These are phyloP conservation scores for Ogataea nonfermentans DNA, from an alignment of 805 yeast species.

Conservation along the genomic window DNA sequence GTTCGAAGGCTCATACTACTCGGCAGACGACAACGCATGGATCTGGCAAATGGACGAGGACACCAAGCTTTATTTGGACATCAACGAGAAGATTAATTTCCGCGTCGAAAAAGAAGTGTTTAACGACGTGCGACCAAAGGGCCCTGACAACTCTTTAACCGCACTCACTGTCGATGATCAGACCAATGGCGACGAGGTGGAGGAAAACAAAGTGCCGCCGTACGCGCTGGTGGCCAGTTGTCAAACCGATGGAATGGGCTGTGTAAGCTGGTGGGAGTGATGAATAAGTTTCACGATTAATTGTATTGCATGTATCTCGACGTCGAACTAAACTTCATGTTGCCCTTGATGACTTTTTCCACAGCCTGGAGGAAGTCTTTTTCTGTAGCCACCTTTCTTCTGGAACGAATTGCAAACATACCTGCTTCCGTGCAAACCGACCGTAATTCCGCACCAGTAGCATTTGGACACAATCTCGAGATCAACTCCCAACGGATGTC, in stretches of 20 bases:
- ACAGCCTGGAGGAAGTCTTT: conserved; percentile 97
- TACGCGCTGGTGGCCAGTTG: conserved; percentile 86
- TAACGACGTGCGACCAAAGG: conserved; percentile 76
- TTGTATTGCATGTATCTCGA: conserved; percentile 99
- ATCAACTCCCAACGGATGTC: conserved; percentile 98
- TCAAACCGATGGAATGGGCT: conserved; percentile 95
- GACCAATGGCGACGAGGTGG: conserved; percentile 21
- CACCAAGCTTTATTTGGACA: conserved; percentile 76
- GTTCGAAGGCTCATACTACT: conserved; percentile 53
- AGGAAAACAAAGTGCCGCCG: conserved; percentile 57
- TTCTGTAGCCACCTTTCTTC: conserved; percentile 97
- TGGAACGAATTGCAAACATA: conserved; percentile 98
- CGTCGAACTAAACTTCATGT: conserved; percentile 95
- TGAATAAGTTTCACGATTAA: conserved; percentile 33
- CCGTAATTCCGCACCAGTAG: conserved; percentile 97
- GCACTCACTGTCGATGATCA: conserved; percentile 29
- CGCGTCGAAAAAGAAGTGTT: conserved; percentile 88
- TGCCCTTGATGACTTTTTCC: conserved; percentile 97
- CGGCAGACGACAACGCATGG: conserved; percentile 86
- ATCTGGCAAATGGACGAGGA: conserved; percentile 79
- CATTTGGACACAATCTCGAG: conserved; percentile 94
- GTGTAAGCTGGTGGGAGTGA: conserved; percentile 92
- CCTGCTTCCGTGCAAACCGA: conserved; percentile 99
- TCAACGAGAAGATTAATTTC: conserved; percentile 88
- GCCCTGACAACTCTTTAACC: conserved; percentile 51